Conservation (phyloP, 768 basidiomycete species). For the Fibroporia radiculosa region DNA sequence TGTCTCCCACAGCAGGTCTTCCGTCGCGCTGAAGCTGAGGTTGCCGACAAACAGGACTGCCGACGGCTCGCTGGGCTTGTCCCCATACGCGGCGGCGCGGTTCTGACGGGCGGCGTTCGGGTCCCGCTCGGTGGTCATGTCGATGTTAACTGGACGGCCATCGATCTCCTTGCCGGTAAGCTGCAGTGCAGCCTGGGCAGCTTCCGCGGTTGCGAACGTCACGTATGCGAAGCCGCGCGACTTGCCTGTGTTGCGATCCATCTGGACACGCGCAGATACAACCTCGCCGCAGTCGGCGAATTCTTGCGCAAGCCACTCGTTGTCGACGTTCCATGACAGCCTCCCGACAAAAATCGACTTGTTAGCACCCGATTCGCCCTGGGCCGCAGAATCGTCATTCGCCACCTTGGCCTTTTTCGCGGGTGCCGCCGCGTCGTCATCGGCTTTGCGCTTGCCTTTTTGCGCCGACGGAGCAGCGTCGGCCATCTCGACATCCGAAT, state of each 20-base stretch:
- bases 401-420: constrained; percentile 80
- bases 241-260: constrained; percentile 72
- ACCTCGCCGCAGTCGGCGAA: constrained; percentile 88
- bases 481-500: constrained; percentile 55
- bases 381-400: constrained; percentile 38
- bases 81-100: constrained; percentile 72
- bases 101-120: constrained; percentile 52
- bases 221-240: constrained; percentile 86
- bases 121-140: constrained; percentile 63
- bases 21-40: constrained; percentile 69
- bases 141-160: constrained; percentile 81
- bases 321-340: constrained; percentile 95
- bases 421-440: constrained; percentile 46
- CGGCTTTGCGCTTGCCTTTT: constrained; percentile 77
- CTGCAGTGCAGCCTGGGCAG: constrained; percentile 73
- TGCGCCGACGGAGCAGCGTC: constrained; percentile 31
- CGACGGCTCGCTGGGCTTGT: constrained; percentile 58
- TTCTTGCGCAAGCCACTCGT: constrained; percentile 88
- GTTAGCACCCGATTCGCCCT: constrained; percentile 36
- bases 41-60: constrained; percentile 86
- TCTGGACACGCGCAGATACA: constrained; percentile 80
- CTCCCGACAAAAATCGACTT: constrained; percentile 86
- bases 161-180: constrained; percentile 88
- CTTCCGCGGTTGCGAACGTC: constrained; percentile 59
- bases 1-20: constrained; percentile 83